Conservation (phyloP, 305 asterid genomes). For the Solanum hybrid region DNA sequence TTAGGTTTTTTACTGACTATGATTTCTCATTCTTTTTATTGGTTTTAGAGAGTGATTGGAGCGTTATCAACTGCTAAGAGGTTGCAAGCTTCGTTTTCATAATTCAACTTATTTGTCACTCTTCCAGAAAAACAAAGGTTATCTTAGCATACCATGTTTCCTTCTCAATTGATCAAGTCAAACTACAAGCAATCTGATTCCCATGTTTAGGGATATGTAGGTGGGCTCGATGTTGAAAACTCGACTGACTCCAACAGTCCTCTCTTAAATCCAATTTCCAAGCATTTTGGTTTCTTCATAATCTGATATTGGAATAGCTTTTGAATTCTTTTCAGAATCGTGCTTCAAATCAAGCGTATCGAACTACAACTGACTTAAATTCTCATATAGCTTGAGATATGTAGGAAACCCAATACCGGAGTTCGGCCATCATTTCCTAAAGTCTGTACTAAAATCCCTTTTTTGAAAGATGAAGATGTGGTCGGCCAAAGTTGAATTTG, state of each 20-base stretch:
- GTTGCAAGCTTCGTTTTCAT: background rate
- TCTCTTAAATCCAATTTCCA: background rate
- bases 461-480: background rate
- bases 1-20: background rate
- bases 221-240: background rate
- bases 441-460: background rate
- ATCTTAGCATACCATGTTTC: background rate
- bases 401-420: background rate
- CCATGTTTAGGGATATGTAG: background rate
- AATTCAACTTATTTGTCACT: background rate
- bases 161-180: background rate
- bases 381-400: background rate
- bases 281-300: background rate
- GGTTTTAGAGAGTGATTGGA: background rate
- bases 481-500: background rate
- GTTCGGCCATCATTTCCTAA: background rate
- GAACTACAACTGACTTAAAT: background rate
- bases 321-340: background rate
- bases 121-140: background rate
- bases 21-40: background rate
- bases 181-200: background rate
- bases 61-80: background rate
- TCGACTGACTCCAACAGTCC: background rate
- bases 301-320: background rate
- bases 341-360: background rate